Percentiles rank a stretch among this genome's conserved stretches.
phyloP scores from a whole-genome alignment of 805 yeast genomes.

The Wickerhamomyces rabaulensis region DNA sequence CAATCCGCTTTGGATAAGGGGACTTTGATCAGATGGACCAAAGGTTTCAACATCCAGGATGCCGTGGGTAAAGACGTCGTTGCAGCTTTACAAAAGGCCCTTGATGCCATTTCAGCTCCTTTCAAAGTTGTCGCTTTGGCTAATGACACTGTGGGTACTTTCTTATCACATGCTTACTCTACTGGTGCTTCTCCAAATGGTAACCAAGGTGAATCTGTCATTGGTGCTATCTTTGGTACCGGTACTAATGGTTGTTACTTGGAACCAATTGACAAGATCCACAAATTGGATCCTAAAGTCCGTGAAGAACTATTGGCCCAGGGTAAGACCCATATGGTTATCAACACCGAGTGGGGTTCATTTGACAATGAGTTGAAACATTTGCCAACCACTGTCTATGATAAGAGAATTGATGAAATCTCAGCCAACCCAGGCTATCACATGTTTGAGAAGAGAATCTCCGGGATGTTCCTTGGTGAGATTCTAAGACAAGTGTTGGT shows the following conservation, averaged over 20 bases:
- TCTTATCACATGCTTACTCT: conserved; percentile 81
- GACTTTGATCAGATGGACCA: conserved; percentile 88
- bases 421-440: conserved; percentile 86
- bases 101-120: conserved; percentile 61
- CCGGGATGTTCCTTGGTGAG: conserved; percentile 94
- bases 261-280: conserved; percentile 69
- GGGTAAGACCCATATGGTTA: conserved; percentile 68
- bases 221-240: conserved; percentile 94
- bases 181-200: conserved; percentile 48
- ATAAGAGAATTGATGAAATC: conserved; percentile 58
- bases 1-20: conserved; percentile 82
- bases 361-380: conserved; percentile 78
- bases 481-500: conserved; percentile 67
- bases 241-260: conserved; percentile 96
- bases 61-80: conserved; percentile 95
- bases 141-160: conserved; percentile 95
- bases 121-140: conserved; percentile 87
- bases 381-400: conserved; percentile 78
- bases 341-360: conserved; percentile 98
- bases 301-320: conserved; percentile 31
- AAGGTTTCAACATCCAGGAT: conserved; percentile 88
- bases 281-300: conserved; percentile 55
- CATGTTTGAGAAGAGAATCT: conserved; percentile 86
- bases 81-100: conserved; percentile 78
- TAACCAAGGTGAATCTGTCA: conserved; percentile 66